Base-by-base conservation (phyloP, 805 yeast species). In the Teunomyces aglyptinius region DNA sequence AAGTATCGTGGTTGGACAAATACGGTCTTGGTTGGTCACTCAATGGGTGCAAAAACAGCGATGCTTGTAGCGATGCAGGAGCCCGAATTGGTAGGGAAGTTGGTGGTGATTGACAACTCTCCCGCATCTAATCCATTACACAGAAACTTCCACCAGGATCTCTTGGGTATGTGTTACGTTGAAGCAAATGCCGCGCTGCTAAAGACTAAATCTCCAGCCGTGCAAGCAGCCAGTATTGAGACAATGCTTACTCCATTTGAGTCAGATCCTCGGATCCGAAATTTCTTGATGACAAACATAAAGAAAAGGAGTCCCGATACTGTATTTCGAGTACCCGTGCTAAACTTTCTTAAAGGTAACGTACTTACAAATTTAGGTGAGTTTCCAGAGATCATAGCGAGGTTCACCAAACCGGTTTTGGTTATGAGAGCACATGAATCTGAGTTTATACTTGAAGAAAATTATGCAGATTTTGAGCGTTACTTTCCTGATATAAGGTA, bases 11-110 rank as follows among this genome's bases (percentile, higher is more conserved):
- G 48, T 0, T 53, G 62, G 54, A 38, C 46, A 7, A 38, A 54
- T 4, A 46, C 47, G 7, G 59, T 53, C 15, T 48, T 65, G 2
- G 51, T 68, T 22, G 86, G 86, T 0, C 83, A 77, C 55, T 80
- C 83, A 15, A 75, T 82, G 79, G 87, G 87, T 1, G 85, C 83
- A 3, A 81, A 80, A 54, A 72, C 77, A 1, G 79, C 78, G 0
- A 72, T 82, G 75, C 46, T 73, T 40, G 68, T 71, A 1, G 62
- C 78, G 0, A 56, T 82, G 28, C 54, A 58, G 47, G 50, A 65
- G 38, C 80, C 80, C 1, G 70, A 67, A 3, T 46, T 63, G 28
- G 64, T 78, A 0, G 56, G 64, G 4, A 71, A 67, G 46, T 53
- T 80, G 27, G 65, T 80, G 0, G 73, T 80, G 3, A 67, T 81